Evolutionary conservation across 345 rosid genomes (phyloP).

Genomic region (Psidium guajava): DNA sequence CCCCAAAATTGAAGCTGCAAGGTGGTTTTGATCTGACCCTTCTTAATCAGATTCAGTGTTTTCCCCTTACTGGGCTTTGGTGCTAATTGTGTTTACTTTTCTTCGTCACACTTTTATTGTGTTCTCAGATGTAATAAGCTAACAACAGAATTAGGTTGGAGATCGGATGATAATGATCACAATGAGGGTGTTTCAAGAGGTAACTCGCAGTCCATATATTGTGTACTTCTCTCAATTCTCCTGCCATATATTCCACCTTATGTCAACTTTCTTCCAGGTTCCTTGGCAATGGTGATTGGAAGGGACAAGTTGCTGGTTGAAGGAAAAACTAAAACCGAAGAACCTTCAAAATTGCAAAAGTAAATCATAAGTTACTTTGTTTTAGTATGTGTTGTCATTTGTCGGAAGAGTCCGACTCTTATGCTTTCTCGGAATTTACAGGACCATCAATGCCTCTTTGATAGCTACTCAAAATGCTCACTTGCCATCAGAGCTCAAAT

Average conservation of each 20-base stretch:
- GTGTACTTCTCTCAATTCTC: background rate
- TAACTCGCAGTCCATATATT: background rate
- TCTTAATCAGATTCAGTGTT: background rate
- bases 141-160: constrained; percentile 8
- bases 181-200: constrained; percentile 19
- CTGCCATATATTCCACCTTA: background rate
- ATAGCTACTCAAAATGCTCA: constrained; percentile 7
- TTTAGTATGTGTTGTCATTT: background rate
- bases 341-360: constrained; percentile 9
- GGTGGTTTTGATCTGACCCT: background rate
- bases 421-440: background rate
- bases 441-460: constrained; percentile 4
- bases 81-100: background rate
- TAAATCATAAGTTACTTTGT: background rate
- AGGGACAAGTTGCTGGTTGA: background rate
- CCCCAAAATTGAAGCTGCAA: background rate
- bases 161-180: constrained; percentile 11
- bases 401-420: background rate
- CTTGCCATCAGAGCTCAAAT: constrained; percentile 33
- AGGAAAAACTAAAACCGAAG: constrained; percentile 8
- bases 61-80: background rate
- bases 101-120: background rate
- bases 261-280: background rate
- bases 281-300: background rate
- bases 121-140: constrained; percentile 15